Evolutionary conservation across 2,329 filamentous ascomycete genomes (phyloP), one percentile per base, ranked within the genome.

Genomic region (Penicillium expansum): DNA sequence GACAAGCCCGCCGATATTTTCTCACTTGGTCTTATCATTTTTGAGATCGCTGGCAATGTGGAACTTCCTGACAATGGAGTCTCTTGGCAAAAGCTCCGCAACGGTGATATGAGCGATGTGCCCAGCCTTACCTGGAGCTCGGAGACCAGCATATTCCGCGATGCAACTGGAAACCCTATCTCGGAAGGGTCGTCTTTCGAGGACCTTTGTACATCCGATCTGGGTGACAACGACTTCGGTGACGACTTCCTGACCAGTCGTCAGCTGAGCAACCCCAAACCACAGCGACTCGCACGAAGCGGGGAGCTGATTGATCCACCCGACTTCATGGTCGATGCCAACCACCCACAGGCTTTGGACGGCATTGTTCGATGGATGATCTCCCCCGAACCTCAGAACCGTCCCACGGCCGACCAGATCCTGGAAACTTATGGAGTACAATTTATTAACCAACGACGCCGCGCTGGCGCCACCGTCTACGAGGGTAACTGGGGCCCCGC

Each of bases 1-100:
- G 92, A 96, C 76, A 94, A 93, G 73, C 90, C 93, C 37, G 90
- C 92, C 35, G 94, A 99, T 74, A 84, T 99, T 49, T 99, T 97
- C 74, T 91, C 94, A 11, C 84, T 99, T 30, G 94, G 94, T 50
- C 84, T 97, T 67, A 96, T 97, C 74, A 90, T 96, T 72, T 85
- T 97, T 48, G 94, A 99, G 77, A 94, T 92, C 67, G 93, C 92
- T 27, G 92, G 90, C 61, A 99, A 99, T 69, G 92, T 96, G 49
- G 87, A 91, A 61, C 86, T 99, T 29, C 94, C 94, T 0, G 92
- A 97, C 69, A 96, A 97, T 64, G 94, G 94, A 44, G 83, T 87
- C 16, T 90, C 89, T 16, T 99, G 94, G 94, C 87, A 93, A 68
- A 91, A 91, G 47, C 83, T 99, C 45, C 86, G 94, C 48, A 90